Evolutionary conservation across 164 flowering plant genomes (phyloP).

Genomic region (Malania oleifera): DNA sequence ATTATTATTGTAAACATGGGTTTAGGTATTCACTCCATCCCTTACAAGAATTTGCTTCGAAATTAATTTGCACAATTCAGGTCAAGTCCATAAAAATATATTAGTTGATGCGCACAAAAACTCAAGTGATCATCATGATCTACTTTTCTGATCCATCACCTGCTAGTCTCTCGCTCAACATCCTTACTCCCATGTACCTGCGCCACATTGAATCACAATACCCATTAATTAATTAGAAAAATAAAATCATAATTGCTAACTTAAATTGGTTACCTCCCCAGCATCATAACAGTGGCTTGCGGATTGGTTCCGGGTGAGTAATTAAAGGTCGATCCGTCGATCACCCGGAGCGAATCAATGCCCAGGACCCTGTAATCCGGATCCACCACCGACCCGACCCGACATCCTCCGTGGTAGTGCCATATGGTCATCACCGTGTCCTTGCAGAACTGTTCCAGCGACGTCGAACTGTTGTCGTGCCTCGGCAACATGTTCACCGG

Average conservation of each 20-base stretch:
- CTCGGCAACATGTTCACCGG: neutral
- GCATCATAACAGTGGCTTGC: conserved; percentile 66
- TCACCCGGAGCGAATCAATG: conserved; percentile 37
- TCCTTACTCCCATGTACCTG: neutral
- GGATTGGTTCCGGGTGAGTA: conserved; percentile 66
- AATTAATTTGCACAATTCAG: too few species aligned
- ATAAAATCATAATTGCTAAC: too few species aligned
- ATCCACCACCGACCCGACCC: conserved; percentile 45
- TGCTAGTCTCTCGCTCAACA: neutral
- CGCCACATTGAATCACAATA: too few species aligned
- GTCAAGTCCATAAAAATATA: too few species aligned
- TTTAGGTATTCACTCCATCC: too few species aligned
- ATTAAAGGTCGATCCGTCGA: conserved; percentile 53
- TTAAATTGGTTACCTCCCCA: conserved; percentile 55
- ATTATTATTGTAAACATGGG: too few species aligned
- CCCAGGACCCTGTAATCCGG: conserved; percentile 41
- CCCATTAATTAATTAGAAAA: too few species aligned
- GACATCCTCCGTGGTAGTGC: conserved; percentile 69
- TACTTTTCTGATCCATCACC: too few species aligned
- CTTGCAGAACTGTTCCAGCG: conserved; percentile 40
- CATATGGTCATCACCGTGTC: conserved; percentile 66
- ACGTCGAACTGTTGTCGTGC: neutral
- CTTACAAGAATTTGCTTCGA: too few species aligned
- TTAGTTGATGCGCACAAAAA: too few species aligned
- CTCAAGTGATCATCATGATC: too few species aligned